Percentiles rank a stretch among this genome's conserved stretches.
phyloP scores from a whole-genome alignment of 345 rosid species.

The Conringia planisiliqua region DNA sequence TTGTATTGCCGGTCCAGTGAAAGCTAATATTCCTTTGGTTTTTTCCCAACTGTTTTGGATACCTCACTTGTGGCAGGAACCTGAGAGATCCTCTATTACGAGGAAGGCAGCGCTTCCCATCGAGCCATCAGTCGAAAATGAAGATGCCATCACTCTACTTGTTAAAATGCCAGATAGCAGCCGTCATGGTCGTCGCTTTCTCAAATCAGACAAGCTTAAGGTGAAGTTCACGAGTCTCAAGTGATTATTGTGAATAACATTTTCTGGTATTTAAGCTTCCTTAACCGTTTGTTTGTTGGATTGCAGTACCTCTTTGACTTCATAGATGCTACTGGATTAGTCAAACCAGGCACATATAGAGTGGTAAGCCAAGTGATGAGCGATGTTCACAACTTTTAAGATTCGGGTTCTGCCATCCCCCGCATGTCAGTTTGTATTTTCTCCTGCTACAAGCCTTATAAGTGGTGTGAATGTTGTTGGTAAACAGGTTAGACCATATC shows the following conservation, averaged over 20 bases:
- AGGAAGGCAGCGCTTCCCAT: slow-evolving; percentile 45
- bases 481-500: slow-evolving; percentile 77
- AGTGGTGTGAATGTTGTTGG: background rate
- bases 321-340: slow-evolving; percentile 56
- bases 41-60: background rate
- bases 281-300: slow-evolving; percentile 28
- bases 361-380: slow-evolving; percentile 48
- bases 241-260: background rate
- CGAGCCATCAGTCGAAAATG: slow-evolving; percentile 63
- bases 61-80: slow-evolving; percentile 39
- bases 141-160: slow-evolving; percentile 58
- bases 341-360: slow-evolving; percentile 64
- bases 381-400: background rate
- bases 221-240: slow-evolving; percentile 34
- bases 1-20: background rate
- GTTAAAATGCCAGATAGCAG: slow-evolving; percentile 80
- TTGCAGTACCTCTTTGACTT: slow-evolving; percentile 69
- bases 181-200: slow-evolving; percentile 77
- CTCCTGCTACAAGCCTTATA: background rate
- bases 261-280: background rate
- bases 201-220: slow-evolving; percentile 75
- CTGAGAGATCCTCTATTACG: slow-evolving; percentile 34
- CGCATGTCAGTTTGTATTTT: background rate
- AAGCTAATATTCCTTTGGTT: background rate
- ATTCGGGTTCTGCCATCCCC: background rate